Conservation (phyloP, 2,329 filamentous ascomycete species). For the Monosporascus ibericus region DNA sequence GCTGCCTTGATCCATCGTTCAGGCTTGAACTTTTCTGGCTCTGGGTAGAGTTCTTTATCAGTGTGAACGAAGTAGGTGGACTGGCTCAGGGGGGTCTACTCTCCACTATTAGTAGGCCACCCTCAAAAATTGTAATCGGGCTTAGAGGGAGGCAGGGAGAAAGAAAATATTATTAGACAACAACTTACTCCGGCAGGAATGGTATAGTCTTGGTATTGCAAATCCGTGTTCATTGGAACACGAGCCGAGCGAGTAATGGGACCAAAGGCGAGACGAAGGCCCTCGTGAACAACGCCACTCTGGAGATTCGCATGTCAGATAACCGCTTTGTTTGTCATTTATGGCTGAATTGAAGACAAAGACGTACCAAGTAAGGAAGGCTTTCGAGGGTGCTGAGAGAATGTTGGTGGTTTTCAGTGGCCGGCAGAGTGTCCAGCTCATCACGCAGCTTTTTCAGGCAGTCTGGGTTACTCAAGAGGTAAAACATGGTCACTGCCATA, state of each 20-base stretch:
- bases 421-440: no score
- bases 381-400: no score
- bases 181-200: conserved; percentile 26
- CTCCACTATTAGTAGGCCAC: not conserved
- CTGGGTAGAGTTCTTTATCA: conserved; percentile 17
- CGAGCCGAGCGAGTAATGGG: conserved; percentile 16
- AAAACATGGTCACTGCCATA: no score
- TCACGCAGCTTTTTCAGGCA: no score
- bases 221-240: conserved; percentile 19
- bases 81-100: conserved; percentile 16
- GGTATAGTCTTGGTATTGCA: conserved; percentile 24
- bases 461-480: no score
- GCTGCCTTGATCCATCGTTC: conserved; percentile 20
- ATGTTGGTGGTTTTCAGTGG: no score
- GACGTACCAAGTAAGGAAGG: not conserved
- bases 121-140: no score
- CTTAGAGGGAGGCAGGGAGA: not conserved
- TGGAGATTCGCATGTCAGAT: not conserved
- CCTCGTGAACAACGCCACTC: conserved; percentile 12
- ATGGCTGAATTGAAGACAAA: not conserved
- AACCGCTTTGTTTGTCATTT: not conserved
- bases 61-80: conserved; percentile 15
- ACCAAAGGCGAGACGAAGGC: conserved; percentile 9
- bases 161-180: not conserved
- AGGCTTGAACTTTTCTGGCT: conserved; percentile 19